Percentiles rank a stretch among this genome's conserved stretches.
phyloP scores from a whole-genome alignment of 139 green algal species.

The Picochlorum sp. region DNA sequence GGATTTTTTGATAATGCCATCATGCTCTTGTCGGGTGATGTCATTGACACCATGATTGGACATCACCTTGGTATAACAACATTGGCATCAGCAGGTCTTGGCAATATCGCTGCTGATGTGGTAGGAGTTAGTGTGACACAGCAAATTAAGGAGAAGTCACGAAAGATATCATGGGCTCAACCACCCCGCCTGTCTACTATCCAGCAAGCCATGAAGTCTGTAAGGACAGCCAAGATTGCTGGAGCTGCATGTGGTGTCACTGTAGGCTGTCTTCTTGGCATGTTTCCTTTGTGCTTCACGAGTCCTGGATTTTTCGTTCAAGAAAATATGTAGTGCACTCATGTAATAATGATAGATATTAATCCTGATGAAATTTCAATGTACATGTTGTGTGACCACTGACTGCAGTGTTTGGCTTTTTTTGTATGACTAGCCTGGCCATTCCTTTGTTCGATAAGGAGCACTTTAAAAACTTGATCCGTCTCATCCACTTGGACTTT shows the following conservation, averaged over 20 bases:
- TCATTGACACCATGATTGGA: constrained; percentile 51
- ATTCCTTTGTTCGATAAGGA: no score
- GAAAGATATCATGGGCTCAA: constrained; percentile 14
- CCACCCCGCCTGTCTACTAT: constrained; percentile 27
- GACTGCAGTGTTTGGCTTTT: no score
- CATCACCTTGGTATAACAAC: constrained; percentile 35
- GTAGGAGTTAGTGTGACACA: constrained; percentile 49
- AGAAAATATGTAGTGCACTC: neutral
- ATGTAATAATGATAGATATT: neutral
- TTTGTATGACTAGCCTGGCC: no score
- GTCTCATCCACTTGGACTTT: no score
- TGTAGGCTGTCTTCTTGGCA: constrained; percentile 56
- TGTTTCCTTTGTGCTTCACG: constrained; percentile 27
- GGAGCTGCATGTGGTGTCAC: constrained; percentile 48
- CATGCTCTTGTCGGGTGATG: constrained; percentile 60
- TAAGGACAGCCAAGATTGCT: constrained; percentile 23
- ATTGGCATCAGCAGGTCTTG: constrained; percentile 42
- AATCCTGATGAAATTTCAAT: constrained; percentile 1
- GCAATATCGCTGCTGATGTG: constrained; percentile 46
- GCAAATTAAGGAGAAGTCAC: constrained; percentile 37
- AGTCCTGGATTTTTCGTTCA: constrained; percentile 19
- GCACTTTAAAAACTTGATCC: no score
- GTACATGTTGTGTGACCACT: no score
- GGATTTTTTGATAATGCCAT: constrained; percentile 36
- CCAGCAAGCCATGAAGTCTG: constrained; percentile 20